Percentiles rank a stretch among this genome's conserved stretches.
Evolutionary conservation across 169 alveolate species (phyloP).

Genomic region (Plasmodium gaboni): DNA sequence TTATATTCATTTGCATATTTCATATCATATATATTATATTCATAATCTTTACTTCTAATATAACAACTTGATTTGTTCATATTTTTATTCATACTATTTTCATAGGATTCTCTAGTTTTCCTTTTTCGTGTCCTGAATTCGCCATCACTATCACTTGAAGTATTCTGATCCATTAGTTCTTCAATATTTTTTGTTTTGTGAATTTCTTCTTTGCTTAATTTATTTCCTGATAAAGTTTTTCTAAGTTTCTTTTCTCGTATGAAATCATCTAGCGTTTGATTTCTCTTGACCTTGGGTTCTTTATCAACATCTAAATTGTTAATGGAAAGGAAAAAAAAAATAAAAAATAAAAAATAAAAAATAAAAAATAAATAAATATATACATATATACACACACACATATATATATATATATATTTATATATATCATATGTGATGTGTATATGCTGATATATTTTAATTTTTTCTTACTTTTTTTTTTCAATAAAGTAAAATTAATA

Average conservation of each 20-base stretch:
- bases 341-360: neutral
- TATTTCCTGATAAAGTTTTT: constrained; percentile 18
- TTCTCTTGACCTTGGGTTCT: constrained; percentile 14
- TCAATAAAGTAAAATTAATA: constrained; percentile 14
- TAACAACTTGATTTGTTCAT: constrained; percentile 12
- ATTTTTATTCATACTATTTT: neutral
- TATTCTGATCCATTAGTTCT: constrained; percentile 40
- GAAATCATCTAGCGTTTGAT: constrained; percentile 26
- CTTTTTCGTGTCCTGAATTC: constrained; percentile 10
- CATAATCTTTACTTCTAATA: constrained; percentile 17
- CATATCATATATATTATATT: neutral
- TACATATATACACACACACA: neutral
- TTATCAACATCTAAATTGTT: constrained; percentile 26
- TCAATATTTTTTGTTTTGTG: constrained; percentile 52
- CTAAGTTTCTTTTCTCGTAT: constrained; percentile 57
- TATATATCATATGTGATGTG: neutral
- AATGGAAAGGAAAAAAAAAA: neutral
- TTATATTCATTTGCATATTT: neutral
- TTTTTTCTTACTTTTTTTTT: constrained; percentile 31
- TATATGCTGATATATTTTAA: neutral
- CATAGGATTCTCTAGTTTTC: constrained; percentile 57
- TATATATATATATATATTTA: neutral
- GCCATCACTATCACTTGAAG: constrained; percentile 41
- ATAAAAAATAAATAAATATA: neutral
- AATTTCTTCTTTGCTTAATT: constrained; percentile 66